These are phyloP conservation scores for Hydrangea macrophylla DNA, from an alignment of 148 eudicot genomes.

Conservation along the genomic window DNA sequence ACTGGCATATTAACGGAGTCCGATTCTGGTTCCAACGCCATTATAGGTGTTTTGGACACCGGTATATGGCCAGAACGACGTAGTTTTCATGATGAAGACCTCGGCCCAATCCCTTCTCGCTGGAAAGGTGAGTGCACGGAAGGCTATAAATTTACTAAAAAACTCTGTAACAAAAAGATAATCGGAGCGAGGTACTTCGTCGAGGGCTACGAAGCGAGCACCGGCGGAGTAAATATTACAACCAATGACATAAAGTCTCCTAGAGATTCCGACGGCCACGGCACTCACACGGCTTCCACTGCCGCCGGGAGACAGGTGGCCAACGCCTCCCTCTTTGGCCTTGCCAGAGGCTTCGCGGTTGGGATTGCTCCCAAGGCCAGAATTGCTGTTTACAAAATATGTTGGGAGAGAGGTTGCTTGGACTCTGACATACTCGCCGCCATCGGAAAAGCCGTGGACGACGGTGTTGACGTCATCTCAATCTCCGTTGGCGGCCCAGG, in stretches of 20 bases:
- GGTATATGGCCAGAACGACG: constrained; percentile 62
- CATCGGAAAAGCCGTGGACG: constrained; percentile 51
- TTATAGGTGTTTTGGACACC: constrained; percentile 68
- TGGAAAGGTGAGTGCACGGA: constrained; percentile 63
- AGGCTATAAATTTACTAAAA: constrained; percentile 35
- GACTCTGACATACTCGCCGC: constrained; percentile 51
- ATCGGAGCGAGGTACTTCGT: constrained; percentile 56
- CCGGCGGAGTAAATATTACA: constrained; percentile 2
- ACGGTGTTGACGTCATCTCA: constrained; percentile 41
- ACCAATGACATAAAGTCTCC: constrained; percentile 23
- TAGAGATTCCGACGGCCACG: constrained; percentile 55
- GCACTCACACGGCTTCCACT: constrained; percentile 68
- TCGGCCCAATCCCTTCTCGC: constrained; percentile 45
- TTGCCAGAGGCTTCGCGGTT: constrained; percentile 40
- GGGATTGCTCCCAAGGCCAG: constrained; percentile 68
- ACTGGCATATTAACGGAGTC: constrained; percentile 25
- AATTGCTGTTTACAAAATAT: constrained; percentile 52
- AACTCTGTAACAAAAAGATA: constrained; percentile 55
- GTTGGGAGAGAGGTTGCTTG: constrained; percentile 39
- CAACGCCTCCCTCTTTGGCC: constrained; percentile 46
- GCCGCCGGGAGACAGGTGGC: constrained; percentile 45
- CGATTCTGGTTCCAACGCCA: constrained; percentile 35
- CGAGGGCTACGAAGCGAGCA: constrained; percentile 26
- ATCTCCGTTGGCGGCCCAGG: constrained; percentile 32
- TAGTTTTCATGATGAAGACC: constrained; percentile 56